Evolutionary conservation across 768 basidiomycete species (phyloP), one percentile per base, ranked within the genome.

Genomic region (Paxillus rubicundulus): DNA sequence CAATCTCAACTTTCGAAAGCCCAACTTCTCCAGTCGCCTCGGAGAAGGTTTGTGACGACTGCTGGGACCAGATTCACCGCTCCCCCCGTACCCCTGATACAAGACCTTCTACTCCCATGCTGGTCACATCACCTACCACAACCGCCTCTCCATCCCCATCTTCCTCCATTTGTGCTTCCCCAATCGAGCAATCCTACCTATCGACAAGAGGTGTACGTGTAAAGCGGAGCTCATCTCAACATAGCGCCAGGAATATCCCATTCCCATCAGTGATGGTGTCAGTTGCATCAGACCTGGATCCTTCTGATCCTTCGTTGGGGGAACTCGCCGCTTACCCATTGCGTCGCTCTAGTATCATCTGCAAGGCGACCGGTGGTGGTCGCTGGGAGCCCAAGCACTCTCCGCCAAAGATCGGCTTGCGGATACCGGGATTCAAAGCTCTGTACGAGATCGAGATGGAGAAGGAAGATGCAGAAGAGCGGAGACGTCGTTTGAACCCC

Each of bases 321-420:
- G 86, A 87, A 64, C 77, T 91, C 27, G 83, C 84, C 46, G 78
- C 85, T 1, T 91, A 91, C 59, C 89, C 89, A 2, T 79, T 91
- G 18, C 76, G 79, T 39, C 80, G 82, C 50, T 80, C 83, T 3
- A 82, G 79, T 59, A 73, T 79, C 45, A 76, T 89, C 13, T 92
- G 89, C 72, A 92, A 91, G 60, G 85, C 84, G 1, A 80, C 82
- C 17, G 89, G 89, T 42, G 87, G 87, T 13, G 89, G 89, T 14
- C 82, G 89, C 32, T 91, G 89, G 89, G 80, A 81, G 57, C 89
- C 89, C 32, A 85, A 84, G 61, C 77, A 76, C 28, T 68, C 70
- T 9, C 71, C 76, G 2, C 71, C 70, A 0, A 61, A 55, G 49
- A 61, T 66, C 2, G 64, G 84, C 12, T 68, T 82, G n/a, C 80